Conservation (phyloP, 441 rosid genomes). For the Omphalea diandra region DNA sequence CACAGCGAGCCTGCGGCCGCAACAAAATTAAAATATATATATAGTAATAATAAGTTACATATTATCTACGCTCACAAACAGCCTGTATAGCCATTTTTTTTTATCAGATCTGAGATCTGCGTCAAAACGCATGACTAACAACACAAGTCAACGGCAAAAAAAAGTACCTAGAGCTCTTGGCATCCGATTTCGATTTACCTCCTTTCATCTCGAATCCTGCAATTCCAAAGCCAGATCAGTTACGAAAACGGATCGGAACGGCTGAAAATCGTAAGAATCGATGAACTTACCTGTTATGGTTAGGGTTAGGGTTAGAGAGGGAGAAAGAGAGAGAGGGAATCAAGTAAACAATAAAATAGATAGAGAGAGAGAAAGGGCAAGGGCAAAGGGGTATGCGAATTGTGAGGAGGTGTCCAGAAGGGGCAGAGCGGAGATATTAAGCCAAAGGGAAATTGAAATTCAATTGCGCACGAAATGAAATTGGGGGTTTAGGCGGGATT, state of each 20-base stretch:
- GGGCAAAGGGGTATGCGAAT: too few species aligned
- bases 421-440: conserved; percentile 45
- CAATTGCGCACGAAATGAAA: conserved; percentile 73
- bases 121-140: too few species aligned
- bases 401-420: conserved; percentile 10
- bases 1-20: too few species aligned
- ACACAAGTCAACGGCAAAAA: too few species aligned
- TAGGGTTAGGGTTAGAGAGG: background rate
- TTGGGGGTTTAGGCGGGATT: conserved; percentile 49
- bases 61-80: conserved; percentile 25
- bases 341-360: too few species aligned
- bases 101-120: too few species aligned
- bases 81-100: too few species aligned
- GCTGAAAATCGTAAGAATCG: conserved; percentile 15
- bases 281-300: background rate
- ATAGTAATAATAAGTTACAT: background rate
- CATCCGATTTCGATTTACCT: conserved; percentile 44
- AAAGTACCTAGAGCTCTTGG: conserved; percentile 42
- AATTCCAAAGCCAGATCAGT: conserved; percentile 10
- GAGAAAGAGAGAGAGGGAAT: background rate
- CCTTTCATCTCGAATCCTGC: conserved; percentile 69
- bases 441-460: conserved; percentile 53
- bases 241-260: conserved; percentile 22
- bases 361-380: background rate
- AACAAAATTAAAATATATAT: conserved; percentile 34